Conservation (phyloP, 2,329 filamentous ascomycete genomes). For the Penicillium sp. region DNA sequence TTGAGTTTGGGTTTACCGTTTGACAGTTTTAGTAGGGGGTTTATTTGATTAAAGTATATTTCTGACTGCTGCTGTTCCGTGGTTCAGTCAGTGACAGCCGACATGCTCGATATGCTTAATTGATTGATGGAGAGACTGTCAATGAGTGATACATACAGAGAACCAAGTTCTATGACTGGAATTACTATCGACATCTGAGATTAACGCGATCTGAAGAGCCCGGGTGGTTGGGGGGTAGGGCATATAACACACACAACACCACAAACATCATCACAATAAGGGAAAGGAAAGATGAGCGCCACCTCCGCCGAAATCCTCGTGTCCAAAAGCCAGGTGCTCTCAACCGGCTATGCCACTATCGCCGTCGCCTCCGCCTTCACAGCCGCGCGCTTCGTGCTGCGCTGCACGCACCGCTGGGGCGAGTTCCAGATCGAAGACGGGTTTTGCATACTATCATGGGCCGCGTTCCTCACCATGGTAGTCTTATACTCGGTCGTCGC, state of each 20-base stretch:
- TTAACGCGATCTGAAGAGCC: no score
- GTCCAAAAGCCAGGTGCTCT: conserved; percentile 12
- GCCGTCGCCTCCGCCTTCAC: conserved; percentile 17
- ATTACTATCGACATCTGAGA: no score
- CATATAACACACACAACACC: background rate
- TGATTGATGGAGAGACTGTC: no score
- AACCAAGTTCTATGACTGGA: no score
- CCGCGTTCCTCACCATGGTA: conserved; percentile 26
- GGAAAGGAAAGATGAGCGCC: conserved; percentile 12
- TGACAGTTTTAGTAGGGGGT: no score
- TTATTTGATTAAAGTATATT: no score
- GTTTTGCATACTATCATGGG: conserved; percentile 15
- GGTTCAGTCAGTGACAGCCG: no score
- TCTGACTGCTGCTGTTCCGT: no score
- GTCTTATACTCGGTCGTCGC: conserved; percentile 34
- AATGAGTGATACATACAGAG: no score
- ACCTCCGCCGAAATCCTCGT: conserved; percentile 2
- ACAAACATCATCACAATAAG: background rate
- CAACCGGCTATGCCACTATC: conserved; percentile 19
- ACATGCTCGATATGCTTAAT: no score
- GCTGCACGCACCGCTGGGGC: conserved; percentile 5
- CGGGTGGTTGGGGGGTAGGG: no score
- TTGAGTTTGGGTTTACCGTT: no score
- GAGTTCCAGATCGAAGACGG: conserved; percentile 14
- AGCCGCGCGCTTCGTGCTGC: conserved; percentile 13